Conservation (phyloP, 441 rosid genomes). For the Lepidium campestre region DNA sequence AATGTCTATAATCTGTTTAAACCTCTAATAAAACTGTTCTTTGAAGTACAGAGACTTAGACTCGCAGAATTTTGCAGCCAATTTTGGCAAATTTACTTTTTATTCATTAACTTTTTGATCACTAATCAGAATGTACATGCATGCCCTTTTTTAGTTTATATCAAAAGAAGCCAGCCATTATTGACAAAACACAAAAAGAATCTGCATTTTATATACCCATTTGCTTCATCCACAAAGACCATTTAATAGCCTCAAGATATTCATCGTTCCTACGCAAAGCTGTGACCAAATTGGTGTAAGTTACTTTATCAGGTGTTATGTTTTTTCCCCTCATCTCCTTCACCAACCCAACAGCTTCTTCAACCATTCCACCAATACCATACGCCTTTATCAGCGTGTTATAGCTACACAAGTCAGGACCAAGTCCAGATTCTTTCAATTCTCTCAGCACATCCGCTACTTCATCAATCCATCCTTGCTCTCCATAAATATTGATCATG, state of each 20-base stretch:
- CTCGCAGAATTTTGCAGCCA: background rate
- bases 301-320: constrained; percentile 69
- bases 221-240: constrained; percentile 98
- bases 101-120: constrained; percentile 1
- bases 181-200: background rate
- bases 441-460: constrained; percentile 53
- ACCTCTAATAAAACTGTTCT: background rate
- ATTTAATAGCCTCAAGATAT: constrained; percentile 85
- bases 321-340: constrained; percentile 74
- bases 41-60: background rate
- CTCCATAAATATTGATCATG: constrained; percentile 83
- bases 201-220: constrained; percentile 39
- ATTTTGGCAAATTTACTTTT: background rate
- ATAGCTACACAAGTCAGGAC: constrained; percentile 83
- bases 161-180: background rate
- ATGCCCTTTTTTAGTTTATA: background rate
- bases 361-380: constrained; percentile 88
- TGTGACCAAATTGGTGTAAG: constrained; percentile 61
- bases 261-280: constrained; percentile 72
- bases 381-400: constrained; percentile 91
- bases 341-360: constrained; percentile 72
- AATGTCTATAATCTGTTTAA: background rate
- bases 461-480: constrained; percentile 76
- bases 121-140: constrained; percentile 5
- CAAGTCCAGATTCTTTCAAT: constrained; percentile 51